Percentiles rank a stretch among this genome's conserved stretches.
These are phyloP conservation scores for Fraxinus americana DNA, from an alignment of 257 asterid genomes.

Conservation along the genomic window DNA sequence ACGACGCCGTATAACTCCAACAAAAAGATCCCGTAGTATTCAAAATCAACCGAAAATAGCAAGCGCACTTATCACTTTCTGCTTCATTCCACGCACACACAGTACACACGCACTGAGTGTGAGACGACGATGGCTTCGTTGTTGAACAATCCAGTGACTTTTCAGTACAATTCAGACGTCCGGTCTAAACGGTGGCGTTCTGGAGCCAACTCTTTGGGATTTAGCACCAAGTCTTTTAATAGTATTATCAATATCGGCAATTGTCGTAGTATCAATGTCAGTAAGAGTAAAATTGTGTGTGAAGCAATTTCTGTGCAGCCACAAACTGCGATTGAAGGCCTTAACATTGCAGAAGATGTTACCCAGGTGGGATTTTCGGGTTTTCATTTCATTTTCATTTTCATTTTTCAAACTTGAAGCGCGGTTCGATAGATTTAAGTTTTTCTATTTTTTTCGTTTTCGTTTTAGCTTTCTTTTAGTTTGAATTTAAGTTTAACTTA, in stretches of 20 bases:
- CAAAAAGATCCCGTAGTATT: no score
- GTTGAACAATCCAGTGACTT: slow-evolving; percentile 57
- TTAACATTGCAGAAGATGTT: slow-evolving; percentile 95
- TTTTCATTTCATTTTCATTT: background rate
- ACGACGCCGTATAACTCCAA: background rate
- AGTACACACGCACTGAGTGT: background rate
- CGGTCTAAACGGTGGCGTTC: slow-evolving; percentile 37
- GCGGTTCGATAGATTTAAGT: background rate
- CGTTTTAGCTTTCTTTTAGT: background rate
- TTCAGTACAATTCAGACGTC: slow-evolving; percentile 39
- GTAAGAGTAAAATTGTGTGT: slow-evolving; percentile 38
- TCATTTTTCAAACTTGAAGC: background rate
- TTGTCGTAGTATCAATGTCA: slow-evolving; percentile 20
- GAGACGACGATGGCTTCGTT: slow-evolving; percentile 50
- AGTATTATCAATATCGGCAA: slow-evolving; percentile 19
- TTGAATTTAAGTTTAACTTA: background rate
- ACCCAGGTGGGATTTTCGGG: slow-evolving; percentile 62
- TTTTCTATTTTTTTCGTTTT: background rate
- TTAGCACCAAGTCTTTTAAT: slow-evolving; percentile 25
- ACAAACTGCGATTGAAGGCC: slow-evolving; percentile 74
- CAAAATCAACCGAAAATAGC: background rate
- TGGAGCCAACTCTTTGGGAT: slow-evolving; percentile 20
- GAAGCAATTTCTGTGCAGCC: slow-evolving; percentile 70
- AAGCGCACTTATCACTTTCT: background rate
- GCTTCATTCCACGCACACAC: no score